Evolutionary conservation across 129 eudicot genomes (phyloP).

Genomic region (Cynara cardunculus): DNA sequence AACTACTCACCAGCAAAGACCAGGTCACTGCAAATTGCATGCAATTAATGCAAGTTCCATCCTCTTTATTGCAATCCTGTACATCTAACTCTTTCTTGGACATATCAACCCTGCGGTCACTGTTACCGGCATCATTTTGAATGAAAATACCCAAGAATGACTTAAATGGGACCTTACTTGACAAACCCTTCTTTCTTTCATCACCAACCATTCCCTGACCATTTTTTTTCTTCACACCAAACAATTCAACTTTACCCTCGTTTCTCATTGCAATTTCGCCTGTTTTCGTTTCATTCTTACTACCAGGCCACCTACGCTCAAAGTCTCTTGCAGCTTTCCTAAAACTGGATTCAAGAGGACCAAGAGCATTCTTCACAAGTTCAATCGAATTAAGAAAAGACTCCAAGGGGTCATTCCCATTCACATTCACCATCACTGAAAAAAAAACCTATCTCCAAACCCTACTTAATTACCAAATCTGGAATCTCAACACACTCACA

Average conservation of each 20-base stretch:
- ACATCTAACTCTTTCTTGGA: slow-evolving; percentile 35
- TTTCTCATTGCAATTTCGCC: slow-evolving; percentile 3
- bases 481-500: slow-evolving; percentile 8
- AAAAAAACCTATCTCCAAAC: slow-evolving; percentile 24
- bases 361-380: slow-evolving; percentile 54
- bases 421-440: slow-evolving; percentile 54
- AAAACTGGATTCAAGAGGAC: slow-evolving; percentile 67
- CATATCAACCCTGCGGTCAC: slow-evolving; percentile 13
- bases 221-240: slow-evolving; percentile 31
- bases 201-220: slow-evolving; percentile 28
- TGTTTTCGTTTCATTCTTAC: slow-evolving; percentile 28
- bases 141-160: slow-evolving; percentile 48
- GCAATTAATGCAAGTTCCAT: slow-evolving; percentile 59
- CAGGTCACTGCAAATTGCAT: slow-evolving; percentile 69
- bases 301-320: slow-evolving; percentile 57
- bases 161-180: slow-evolving; percentile 40
- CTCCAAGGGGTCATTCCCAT: slow-evolving; percentile 68
- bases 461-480: slow-evolving; percentile 19
- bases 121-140: slow-evolving; percentile 22
- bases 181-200: slow-evolving; percentile 44
- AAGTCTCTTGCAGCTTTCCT: slow-evolving; percentile 60
- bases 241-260: slow-evolving; percentile 18
- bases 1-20: slow-evolving; percentile 61
- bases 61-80: slow-evolving; percentile 40
- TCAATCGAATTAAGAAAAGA: slow-evolving; percentile 57